Percentiles rank a stretch among this genome's conserved stretches.
phyloP scores from a whole-genome alignment of 2,329 filamentous ascomycete species.

The Hymenoscyphus repandus region DNA sequence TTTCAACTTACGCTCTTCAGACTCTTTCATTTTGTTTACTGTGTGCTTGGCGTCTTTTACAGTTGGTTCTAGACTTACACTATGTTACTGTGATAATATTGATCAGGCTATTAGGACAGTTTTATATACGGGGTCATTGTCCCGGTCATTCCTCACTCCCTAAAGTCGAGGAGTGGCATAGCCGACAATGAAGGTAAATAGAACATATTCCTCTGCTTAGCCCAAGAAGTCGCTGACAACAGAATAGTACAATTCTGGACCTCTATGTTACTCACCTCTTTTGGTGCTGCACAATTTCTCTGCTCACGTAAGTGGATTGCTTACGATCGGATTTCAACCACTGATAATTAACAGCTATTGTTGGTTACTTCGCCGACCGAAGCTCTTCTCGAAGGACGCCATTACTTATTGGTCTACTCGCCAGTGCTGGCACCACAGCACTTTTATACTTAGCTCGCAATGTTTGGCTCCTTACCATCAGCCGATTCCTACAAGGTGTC shows the following conservation, averaged over 20 bases:
- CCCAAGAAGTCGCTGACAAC: not conserved
- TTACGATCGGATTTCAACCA: not conserved
- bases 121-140: not conserved
- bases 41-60: constrained; percentile 5
- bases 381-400: constrained; percentile 32
- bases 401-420: constrained; percentile 51
- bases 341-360: not conserved
- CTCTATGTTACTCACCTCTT: constrained; percentile 8
- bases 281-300: constrained; percentile 5
- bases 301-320: not conserved
- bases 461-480: constrained; percentile 55
- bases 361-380: not conserved
- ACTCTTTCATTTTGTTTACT: constrained; percentile 1
- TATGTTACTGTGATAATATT: not conserved
- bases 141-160: too few relatives aligned
- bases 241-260: constrained; percentile 11
- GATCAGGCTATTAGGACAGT: not conserved
- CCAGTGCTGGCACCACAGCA: constrained; percentile 47
- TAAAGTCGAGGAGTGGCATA: not conserved
- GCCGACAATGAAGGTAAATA: not conserved
- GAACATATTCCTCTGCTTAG: not conserved
- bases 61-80: not conserved
- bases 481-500: constrained; percentile 60
- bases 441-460: constrained; percentile 59
- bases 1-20: not conserved